A percentile compares a stretch with the other conserved stretches of the same genome.
These are phyloP conservation scores for Tetraselmis chui DNA, from an alignment of 139 green algal genomes.

Conservation along the genomic window DNA sequence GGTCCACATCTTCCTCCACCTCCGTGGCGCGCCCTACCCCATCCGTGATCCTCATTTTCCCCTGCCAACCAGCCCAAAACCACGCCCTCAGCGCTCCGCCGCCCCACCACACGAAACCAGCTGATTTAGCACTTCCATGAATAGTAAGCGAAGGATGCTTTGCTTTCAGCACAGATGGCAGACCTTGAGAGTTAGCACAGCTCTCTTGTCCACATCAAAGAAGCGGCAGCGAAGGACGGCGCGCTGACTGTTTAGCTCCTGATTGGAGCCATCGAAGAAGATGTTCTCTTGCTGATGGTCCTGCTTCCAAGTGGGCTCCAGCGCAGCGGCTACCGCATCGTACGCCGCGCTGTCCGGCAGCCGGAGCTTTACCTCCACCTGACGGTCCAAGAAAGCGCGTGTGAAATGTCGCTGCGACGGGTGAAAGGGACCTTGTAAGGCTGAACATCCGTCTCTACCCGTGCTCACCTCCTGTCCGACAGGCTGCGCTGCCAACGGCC, in stretches of 20 bases:
- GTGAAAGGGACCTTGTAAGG: no score
- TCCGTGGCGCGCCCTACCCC: background rate
- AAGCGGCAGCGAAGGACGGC: background rate
- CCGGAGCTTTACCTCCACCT: background rate
- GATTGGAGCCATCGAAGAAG: background rate
- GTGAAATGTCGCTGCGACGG: background rate
- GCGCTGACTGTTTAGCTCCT: background rate
- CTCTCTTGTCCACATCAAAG: background rate
- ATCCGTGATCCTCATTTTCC: background rate
- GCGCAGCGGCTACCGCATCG: background rate
- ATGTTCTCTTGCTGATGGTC: background rate
- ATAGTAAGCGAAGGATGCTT: background rate
- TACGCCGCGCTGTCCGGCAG: background rate
- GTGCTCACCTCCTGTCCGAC: conserved; percentile 7
- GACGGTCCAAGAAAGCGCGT: background rate
- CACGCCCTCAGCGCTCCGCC: no score
- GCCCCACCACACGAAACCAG: no score
- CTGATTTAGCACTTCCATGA: no score
- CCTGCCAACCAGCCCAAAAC: background rate
- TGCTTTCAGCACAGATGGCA: background rate
- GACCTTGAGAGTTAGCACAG: background rate
- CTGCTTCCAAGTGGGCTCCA: background rate
- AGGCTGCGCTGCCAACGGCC: background rate
- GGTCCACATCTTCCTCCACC: conserved; percentile 4
- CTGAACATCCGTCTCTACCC: background rate